Percentiles rank a stretch among this genome's conserved stretches.
phyloP scores from a whole-genome alignment of 345 rosid genomes.

The Turritis glabra region DNA sequence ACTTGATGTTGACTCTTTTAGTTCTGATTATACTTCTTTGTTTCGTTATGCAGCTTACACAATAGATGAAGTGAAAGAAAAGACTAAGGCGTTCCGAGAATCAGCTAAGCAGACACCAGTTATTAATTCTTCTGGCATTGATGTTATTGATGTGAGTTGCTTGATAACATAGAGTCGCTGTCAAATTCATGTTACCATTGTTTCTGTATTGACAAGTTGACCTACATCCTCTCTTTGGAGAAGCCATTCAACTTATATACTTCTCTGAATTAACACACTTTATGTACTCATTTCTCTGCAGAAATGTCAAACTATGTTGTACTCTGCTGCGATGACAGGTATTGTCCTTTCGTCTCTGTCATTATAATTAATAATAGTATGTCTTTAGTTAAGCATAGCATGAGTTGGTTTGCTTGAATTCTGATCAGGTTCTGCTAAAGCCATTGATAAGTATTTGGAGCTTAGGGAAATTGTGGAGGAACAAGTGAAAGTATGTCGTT shows the following conservation, averaged over 20 bases:
- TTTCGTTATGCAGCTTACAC: conserved; percentile 57
- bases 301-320: conserved; percentile 57
- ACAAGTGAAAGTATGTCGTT: conserved; percentile 61
- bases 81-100: conserved; percentile 66
- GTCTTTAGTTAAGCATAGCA: neutral
- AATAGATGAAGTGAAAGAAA: conserved; percentile 67
- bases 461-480: conserved; percentile 75
- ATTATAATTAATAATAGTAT: neutral
- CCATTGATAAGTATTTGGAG: conserved; percentile 84
- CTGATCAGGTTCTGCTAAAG: conserved; percentile 73
- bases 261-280: neutral
- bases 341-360: conserved; percentile 2
- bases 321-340: conserved; percentile 78
- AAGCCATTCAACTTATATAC: neutral
- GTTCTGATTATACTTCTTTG: neutral
- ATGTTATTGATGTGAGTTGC: conserved; percentile 58
- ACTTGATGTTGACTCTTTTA: neutral
- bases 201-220: neutral
- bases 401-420: conserved; percentile 22
- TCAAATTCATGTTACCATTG: neutral
- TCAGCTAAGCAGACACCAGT: conserved; percentile 41
- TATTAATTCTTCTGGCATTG: conserved; percentile 47
- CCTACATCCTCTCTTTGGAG: neutral
- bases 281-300: conserved; percentile 43
- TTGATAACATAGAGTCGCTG: neutral